Conservation (phyloP, 2,329 filamentous ascomycete species). For the Stylonectria norvegica region DNA sequence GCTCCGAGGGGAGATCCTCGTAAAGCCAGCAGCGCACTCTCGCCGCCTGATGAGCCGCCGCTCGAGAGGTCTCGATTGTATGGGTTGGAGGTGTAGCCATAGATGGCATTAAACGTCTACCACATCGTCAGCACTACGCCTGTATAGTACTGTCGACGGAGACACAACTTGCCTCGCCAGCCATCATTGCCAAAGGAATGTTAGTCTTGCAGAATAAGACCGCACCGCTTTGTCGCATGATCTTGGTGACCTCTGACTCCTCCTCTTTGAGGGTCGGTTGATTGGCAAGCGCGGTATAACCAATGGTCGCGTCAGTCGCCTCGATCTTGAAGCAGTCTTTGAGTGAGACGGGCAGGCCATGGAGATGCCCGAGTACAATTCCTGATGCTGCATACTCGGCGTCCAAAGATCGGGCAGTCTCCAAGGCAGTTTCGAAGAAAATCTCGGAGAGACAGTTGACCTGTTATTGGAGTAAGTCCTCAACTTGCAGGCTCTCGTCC, state of each 20-base stretch:
- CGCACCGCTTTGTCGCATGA: background rate
- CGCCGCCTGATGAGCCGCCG: background rate
- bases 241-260: background rate
- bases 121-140: background rate
- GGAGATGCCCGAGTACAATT: background rate
- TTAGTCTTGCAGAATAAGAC: background rate
- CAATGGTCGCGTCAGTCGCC: background rate
- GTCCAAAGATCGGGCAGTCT: background rate
- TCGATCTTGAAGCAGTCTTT: background rate
- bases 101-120: background rate
- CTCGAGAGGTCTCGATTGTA: background rate
- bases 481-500: background rate
- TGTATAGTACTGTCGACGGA: background rate
- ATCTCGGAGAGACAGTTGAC: background rate
- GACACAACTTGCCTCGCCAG: background rate
- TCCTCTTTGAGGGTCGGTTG: background rate
- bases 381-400: background rate
- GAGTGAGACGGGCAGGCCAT: background rate
- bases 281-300: background rate
- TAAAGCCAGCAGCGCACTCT: background rate
- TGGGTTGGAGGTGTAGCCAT: background rate
- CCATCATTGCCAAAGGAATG: background rate
- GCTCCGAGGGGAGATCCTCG: background rate
- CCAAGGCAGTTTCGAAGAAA: background rate
- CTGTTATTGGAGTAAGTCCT: background rate